A percentile compares a stretch with the other conserved stretches of the same genome.
Conservation (phyloP, 495 filamentous ascomycete genomes). For the Neurospora sp. region DNA sequence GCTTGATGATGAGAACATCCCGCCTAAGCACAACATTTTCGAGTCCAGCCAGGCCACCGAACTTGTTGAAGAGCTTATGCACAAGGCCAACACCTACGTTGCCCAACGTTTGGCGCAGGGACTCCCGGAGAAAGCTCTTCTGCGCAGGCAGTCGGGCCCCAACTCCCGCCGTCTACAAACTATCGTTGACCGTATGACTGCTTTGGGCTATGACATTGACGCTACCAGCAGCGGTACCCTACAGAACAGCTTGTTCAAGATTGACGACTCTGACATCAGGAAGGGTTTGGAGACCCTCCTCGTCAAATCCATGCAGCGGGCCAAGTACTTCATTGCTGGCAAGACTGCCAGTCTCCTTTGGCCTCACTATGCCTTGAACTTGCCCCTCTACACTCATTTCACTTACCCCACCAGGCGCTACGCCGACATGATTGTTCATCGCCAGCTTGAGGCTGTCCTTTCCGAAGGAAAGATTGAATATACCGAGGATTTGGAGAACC, state of each 20-base stretch:
- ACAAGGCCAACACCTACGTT: conserved; percentile 82
- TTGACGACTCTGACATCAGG: conserved; percentile 76
- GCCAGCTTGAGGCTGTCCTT: conserved; percentile 81
- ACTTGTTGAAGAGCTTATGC: conserved; percentile 85
- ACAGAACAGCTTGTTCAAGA: conserved; percentile 85
- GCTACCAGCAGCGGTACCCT: conserved; percentile 79
- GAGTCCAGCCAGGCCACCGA: conserved; percentile 83
- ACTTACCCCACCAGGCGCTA: conserved; percentile 93
- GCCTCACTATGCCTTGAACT: conserved; percentile 83
- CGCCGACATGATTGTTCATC: conserved; percentile 88
- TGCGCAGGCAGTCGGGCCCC: conserved; percentile 76
- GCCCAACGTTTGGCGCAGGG: conserved; percentile 71
- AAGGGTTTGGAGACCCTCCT: conserved; percentile 97
- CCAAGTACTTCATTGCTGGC: conserved; percentile 83
- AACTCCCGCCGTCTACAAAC: conserved; percentile 81
- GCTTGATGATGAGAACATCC: conserved; percentile 97
- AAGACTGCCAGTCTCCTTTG: conserved; percentile 63
- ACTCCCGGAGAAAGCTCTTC: conserved; percentile 83
- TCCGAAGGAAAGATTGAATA: conserved; percentile 79
- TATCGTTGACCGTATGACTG: conserved; percentile 87
- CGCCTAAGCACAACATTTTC: conserved; percentile 92
- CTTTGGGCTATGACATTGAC: conserved; percentile 81
- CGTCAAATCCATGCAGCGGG: conserved; percentile 87
- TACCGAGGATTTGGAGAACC: conserved; percentile 73
- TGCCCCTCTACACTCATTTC: conserved; percentile 94